phyloP scores from a whole-genome alignment of 331 rosid genomes.

The Rhamnella rubrinervis region DNA sequence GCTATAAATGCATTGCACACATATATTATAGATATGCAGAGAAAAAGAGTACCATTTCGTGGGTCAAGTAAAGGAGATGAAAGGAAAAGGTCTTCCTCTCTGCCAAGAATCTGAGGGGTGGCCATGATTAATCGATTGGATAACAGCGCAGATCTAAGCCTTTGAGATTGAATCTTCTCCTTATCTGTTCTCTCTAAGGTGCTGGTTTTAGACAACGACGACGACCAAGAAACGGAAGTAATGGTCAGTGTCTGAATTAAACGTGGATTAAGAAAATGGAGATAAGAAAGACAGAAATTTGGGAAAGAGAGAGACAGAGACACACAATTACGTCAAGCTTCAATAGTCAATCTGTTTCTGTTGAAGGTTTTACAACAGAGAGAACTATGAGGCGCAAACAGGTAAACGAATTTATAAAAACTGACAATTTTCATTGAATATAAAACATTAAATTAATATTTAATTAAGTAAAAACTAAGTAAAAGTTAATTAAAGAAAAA shows the following conservation, averaged over 20 bases:
- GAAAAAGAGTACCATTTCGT: slow-evolving; percentile 39
- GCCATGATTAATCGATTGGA: slow-evolving; percentile 41
- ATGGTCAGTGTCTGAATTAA: neutral
- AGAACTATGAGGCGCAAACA: too few species aligned
- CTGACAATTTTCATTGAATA: too few species aligned
- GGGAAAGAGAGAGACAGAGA: neutral
- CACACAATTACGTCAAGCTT: too few species aligned
- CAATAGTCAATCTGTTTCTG: too few species aligned
- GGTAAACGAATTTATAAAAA: too few species aligned
- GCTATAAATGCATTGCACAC: slow-evolving; percentile 5
- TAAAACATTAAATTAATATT: too few species aligned
- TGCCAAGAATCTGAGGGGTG: slow-evolving; percentile 52
- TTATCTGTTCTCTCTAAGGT: neutral
- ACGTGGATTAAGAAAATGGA: neutral
- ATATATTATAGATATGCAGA: neutral
- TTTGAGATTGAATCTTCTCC: slow-evolving; percentile 6
- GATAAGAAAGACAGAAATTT: neutral
- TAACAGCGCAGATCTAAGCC: slow-evolving; percentile 15
- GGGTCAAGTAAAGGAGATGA: slow-evolving; percentile 41
- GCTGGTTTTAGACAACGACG: neutral
- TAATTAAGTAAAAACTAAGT: too few species aligned
- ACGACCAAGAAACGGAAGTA: neutral
- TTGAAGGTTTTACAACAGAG: too few species aligned
- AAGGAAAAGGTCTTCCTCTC: slow-evolving; percentile 46
- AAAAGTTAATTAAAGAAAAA: too few species aligned